Conservation (phyloP, 176 grass and related monocot genomes). For the Phoenix dactylifera region DNA sequence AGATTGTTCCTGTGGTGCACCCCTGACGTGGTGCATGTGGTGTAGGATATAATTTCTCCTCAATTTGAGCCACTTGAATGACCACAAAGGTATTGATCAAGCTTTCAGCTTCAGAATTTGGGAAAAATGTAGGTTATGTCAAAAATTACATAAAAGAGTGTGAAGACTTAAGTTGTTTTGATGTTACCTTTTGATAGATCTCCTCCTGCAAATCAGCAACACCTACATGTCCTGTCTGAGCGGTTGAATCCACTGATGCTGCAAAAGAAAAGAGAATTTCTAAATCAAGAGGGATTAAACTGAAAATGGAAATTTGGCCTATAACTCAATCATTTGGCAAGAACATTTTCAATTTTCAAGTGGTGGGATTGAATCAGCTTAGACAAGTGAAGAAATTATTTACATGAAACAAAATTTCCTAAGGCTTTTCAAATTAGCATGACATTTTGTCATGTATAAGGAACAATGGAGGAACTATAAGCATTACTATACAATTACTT, state of each 20-base stretch:
- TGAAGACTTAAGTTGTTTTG: conserved; percentile 6
- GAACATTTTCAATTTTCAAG: background rate
- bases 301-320: background rate
- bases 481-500: no score
- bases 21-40: no score
- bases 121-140: background rate
- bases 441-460: no score
- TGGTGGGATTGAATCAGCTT: background rate
- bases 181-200: conserved; percentile 60
- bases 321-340: background rate
- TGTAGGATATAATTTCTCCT: no score
- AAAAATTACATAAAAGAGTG: background rate
- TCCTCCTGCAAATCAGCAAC: conserved; percentile 60
- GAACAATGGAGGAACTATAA: no score
- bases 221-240: conserved; percentile 51
- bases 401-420: no score
- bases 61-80: no score
- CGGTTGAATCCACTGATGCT: conserved; percentile 63
- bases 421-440: no score
- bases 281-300: background rate
- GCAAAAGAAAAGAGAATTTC: conserved; percentile 14
- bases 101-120: background rate
- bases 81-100: no score
- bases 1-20: no score
- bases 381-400: no score